Evolutionary conservation across 1,139 yeast species (phyloP).

Genomic region (Hyphopichia burtonii): DNA sequence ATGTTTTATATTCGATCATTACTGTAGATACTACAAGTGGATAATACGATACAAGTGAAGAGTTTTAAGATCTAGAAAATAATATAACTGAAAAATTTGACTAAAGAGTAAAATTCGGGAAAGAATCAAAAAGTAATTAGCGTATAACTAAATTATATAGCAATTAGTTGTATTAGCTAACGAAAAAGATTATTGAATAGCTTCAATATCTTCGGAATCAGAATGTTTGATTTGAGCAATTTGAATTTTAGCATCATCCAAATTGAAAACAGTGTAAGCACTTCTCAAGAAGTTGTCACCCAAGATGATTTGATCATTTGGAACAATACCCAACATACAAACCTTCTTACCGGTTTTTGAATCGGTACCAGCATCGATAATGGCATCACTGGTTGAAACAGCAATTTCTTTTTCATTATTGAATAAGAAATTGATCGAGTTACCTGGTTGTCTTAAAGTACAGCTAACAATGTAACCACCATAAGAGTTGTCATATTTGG

Average conservation of each 20-base stretch:
- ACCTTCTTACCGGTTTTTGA: slow-evolving; percentile 8
- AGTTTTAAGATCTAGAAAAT: no score
- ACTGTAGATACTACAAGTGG: no score
- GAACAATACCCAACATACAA: slow-evolving; percentile 17
- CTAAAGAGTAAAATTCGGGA: no score
- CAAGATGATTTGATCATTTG: slow-evolving; percentile 17
- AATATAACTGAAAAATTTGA: no score
- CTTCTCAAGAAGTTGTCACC: slow-evolving; percentile 41
- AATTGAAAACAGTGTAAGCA: slow-evolving; percentile 36
- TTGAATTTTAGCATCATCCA: slow-evolving; percentile 36
- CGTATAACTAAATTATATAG: no score
- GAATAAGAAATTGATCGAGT: slow-evolving; percentile 26
- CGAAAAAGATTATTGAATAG: slow-evolving; percentile 5
- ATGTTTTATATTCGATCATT: no score
- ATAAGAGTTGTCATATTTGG: slow-evolving; percentile 12
- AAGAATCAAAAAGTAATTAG: no score
- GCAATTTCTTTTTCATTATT: slow-evolving; percentile 18
- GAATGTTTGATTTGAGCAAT: slow-evolving; percentile 37
- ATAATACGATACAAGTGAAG: no score
- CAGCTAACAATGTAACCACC: slow-evolving; percentile 29
- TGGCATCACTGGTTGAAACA: slow-evolving; percentile 24
- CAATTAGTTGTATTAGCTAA: no score
- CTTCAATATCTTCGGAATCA: slow-evolving; percentile 21
- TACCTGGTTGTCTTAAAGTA: slow-evolving; percentile 22
- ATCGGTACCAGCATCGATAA: slow-evolving; percentile 13